phyloP scores from a whole-genome alignment of 2,329 filamentous ascomycete genomes.

The Beauveria sp. region DNA sequence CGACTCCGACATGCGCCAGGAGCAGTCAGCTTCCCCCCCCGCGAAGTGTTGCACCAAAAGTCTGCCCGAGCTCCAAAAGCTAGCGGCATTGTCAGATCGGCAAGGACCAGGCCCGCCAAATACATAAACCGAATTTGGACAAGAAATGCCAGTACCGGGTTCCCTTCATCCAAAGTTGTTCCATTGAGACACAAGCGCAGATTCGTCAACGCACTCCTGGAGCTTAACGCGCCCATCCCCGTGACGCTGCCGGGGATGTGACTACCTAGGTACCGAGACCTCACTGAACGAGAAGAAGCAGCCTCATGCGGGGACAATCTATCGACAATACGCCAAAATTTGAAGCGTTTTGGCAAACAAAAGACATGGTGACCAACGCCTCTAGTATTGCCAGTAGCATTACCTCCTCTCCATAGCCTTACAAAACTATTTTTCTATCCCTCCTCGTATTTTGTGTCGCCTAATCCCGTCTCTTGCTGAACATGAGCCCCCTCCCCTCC shows the following conservation, averaged over 20 bases:
- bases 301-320: too few species aligned
- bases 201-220: background rate
- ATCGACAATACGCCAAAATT: too few species aligned
- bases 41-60: too few species aligned
- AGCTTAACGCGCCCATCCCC: background rate
- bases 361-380: too few species aligned
- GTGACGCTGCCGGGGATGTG: background rate
- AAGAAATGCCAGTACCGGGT: too few species aligned
- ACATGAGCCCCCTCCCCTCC: background rate
- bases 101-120: background rate
- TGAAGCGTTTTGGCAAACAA: too few species aligned
- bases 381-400: too few species aligned
- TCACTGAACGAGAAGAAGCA: too few species aligned
- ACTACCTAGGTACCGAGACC: too few species aligned
- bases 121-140: background rate
- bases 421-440: too few species aligned
- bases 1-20: background rate
- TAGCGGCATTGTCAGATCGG: background rate
- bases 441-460: background rate
- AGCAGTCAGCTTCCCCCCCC: background rate
- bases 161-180: background rate
- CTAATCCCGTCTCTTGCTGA: background rate
- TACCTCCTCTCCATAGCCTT: too few species aligned
- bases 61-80: background rate
- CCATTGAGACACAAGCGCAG: background rate